Evolutionary conservation across 805 yeast species (phyloP).

Genomic region (Starmerella powellii): DNA sequence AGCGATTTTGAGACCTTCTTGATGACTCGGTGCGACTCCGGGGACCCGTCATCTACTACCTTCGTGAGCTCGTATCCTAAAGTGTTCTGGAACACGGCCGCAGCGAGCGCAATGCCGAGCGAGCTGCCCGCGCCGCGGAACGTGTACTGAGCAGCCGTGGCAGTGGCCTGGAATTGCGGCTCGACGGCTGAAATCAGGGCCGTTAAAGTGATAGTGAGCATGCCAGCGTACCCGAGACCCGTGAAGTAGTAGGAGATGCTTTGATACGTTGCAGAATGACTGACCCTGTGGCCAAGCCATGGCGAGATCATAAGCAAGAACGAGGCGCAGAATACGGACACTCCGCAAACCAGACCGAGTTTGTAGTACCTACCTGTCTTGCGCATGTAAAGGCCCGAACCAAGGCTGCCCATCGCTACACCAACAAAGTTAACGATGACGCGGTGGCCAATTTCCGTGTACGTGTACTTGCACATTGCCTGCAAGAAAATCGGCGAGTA

Average conservation of each 20-base stretch:
- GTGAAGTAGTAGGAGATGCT: constrained; percentile 32
- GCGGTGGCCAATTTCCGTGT: constrained; percentile 65
- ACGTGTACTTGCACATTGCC: constrained; percentile 50
- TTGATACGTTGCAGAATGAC: constrained; percentile 46
- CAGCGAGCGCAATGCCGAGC: constrained; percentile 59
- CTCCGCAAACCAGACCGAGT: constrained; percentile 35
- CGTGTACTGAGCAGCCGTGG: constrained; percentile 82
- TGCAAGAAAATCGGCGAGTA: constrained; percentile 62
- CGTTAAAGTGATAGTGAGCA: constrained; percentile 58
- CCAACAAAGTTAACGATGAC: constrained; percentile 47
- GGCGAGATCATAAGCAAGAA: constrained; percentile 27
- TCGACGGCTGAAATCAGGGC: constrained; percentile 71
- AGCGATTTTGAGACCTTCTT: constrained; percentile 40
- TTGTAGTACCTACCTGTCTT: constrained; percentile 52
- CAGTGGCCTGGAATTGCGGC: constrained; percentile 58
- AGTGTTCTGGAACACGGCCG: constrained; percentile 50
- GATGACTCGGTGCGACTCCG: constrained; percentile 30
- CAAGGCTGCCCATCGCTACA: constrained; percentile 53
- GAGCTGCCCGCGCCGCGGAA: constrained; percentile 83
- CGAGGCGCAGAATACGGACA: constrained; percentile 39
- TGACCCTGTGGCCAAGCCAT: constrained; percentile 40
- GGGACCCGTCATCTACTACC: constrained; percentile 26
- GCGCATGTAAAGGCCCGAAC: constrained; percentile 55
- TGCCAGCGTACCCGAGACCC: constrained; percentile 55
- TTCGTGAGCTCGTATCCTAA: constrained; percentile 29